These are phyloP conservation scores for Tagetes erecta DNA, from an alignment of 129 eudicot species.

Conservation along the genomic window DNA sequence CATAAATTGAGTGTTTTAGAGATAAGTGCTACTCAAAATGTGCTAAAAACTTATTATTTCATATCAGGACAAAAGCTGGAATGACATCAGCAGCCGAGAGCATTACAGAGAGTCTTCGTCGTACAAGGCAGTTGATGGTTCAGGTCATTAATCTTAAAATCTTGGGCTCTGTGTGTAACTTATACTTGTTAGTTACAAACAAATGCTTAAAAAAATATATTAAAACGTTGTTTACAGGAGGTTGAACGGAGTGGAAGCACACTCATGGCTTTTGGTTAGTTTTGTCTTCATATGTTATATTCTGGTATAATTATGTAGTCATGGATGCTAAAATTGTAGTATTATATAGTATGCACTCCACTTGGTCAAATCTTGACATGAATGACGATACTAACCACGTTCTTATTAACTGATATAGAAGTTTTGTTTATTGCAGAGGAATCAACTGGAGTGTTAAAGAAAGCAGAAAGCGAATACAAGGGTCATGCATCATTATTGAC, in stretches of 20 bases:
- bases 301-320: not conserved
- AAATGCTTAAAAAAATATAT: not conserved
- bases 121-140: conserved; percentile 91
- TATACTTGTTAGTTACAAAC: not conserved
- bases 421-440: conserved; percentile 56
- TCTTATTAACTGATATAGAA: not conserved
- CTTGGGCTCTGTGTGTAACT: not conserved
- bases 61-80: conserved; percentile 84
- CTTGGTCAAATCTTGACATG: conserved; percentile 7
- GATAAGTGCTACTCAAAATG: not conserved
- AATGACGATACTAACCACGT: conserved; percentile 8
- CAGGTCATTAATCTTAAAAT: conserved; percentile 32
- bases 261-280: conserved; percentile 74
- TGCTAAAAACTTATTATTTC: conserved; percentile 7
- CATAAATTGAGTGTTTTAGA: conserved; percentile 4
- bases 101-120: conserved; percentile 94
- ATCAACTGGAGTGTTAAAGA: conserved; percentile 81
- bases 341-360: not conserved
- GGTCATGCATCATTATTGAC: conserved; percentile 77
- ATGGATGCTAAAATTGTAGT: not conserved
- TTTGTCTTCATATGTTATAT: not conserved
- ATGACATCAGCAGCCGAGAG: conserved; percentile 99
- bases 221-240: conserved; percentile 49
- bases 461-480: conserved; percentile 89
- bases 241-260: conserved; percentile 90